Evolutionary conservation across 805 yeast genomes (phyloP), one percentile per base, ranked within the genome.

Genomic region (Gaillardinia entomophila): DNA sequence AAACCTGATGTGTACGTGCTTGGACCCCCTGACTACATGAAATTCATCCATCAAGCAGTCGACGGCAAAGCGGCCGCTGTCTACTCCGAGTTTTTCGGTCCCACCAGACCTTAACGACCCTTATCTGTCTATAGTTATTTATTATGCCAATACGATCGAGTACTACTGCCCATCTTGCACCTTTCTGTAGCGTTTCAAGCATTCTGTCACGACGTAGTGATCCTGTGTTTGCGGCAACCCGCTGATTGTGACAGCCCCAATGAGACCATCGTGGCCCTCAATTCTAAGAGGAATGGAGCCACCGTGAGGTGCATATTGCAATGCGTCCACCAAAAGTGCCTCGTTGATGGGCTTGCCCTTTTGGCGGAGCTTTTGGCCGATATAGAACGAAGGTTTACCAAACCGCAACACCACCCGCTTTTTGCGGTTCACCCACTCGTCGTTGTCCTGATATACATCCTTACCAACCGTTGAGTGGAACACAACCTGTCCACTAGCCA

Each of bases 141-240:
- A n/a, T n/a, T n/a, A n/a, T n/a, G n/a, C n/a, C n/a, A n/a, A n/a
- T n/a, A n/a, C n/a, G n/a, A n/a, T n/a, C n/a, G n/a, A n/a, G n/a
- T n/a, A n/a, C n/a, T n/a, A n/a, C n/a, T n/a, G n/a, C n/a, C n/a
- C n/a, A n/a, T n/a, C n/a, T n/a, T n/a, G n/a, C n/a, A n/a, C 11
- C 25, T 8, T 6, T 5, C 25, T 10, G 12, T 8, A 40, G 8
- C 34, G 35, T 17, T 33, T 34, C 32, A 65, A 49, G 4, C 58
- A 55, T 22, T 56, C 50, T 22, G 64, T 36, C 8, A 75, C 77
- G 28, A 75, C 51, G 37, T 60, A 51, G 45, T 76, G 80, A 45
- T 76, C 82, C 39, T 75, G 66, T 20, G 66, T 65, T 41, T 75
- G 79, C 13, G 68, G 65, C 48, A 76, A 61, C 0, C 82, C 82